Evolutionary conservation across 2,329 filamentous ascomycete genomes (phyloP), one percentile per base, ranked within the genome.

Genomic region (Diaporthe capsici): DNA sequence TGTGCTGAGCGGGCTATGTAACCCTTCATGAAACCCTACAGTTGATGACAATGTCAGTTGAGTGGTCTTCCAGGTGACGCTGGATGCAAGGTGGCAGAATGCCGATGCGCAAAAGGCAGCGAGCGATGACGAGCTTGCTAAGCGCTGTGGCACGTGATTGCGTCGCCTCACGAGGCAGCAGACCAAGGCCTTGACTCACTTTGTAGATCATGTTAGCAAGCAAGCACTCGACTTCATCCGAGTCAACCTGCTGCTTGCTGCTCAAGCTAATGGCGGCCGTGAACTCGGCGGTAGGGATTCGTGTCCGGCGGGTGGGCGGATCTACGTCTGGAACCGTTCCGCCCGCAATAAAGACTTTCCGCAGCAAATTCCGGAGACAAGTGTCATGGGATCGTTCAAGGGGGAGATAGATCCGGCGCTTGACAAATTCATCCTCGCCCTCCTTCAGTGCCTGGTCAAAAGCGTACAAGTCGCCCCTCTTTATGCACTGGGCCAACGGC

Each of bases 201-300:
- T 98, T 99, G 88, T 98, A 99, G 77, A 99, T 98, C 90, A 98
- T 94, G 83, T 98, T 98, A 39, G 97, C 95, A 81, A 99, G 83
- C 80, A 98, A 86, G 83, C 97, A 99, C 84, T 99, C 97, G 5
- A 98, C 96, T 84, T 99, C 97, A 82, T 99, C 97, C 44, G 90
- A 89, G 80, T 98, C 97, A 47, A 97, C 87, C 47, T 88, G 85
- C 81, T 94, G 88, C 73, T 89, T 88, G 78, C 90, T 92, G 71
- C 92, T 93, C 80, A 98, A 89, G 81, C 92, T 92, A 76, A 98
- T 90, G 10, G 95, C 97, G 9, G 95, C 94, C 34, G 91, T 92
- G 80, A 99, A 98, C 80, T 98, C 95, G 17, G 90, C 88, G 20
- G 98, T 89, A 0, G 95, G 93, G 47, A 99, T 90, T 78, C 97